A percentile compares a stretch with the other conserved stretches of the same genome.
These are phyloP conservation scores for Parascedosporium putredinis DNA, from an alignment of 2,329 filamentous ascomycete species.

Conservation along the genomic window DNA sequence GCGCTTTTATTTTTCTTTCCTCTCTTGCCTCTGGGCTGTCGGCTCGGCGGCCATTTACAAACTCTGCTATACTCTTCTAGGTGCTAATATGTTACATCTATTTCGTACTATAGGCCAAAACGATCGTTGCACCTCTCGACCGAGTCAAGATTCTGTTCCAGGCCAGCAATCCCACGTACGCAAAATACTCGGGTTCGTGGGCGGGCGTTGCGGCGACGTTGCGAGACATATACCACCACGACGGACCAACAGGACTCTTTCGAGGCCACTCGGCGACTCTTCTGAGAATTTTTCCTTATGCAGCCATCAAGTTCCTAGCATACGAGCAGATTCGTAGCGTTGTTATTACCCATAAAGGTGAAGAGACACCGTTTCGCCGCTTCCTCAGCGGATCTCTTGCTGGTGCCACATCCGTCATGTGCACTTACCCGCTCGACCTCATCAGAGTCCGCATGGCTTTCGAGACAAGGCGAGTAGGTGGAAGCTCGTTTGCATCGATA, in stretches of 20 bases:
- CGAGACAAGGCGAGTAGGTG: constrained; percentile 69
- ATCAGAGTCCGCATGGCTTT: constrained; percentile 88
- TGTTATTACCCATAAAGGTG: constrained; percentile 58
- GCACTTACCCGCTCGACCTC: constrained; percentile 91
- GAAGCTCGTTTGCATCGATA: constrained; percentile 63
- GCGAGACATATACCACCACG: constrained; percentile 66
- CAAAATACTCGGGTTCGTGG: constrained; percentile 87
- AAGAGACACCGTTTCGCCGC: constrained; percentile 73
- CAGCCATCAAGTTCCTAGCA: constrained; percentile 93
- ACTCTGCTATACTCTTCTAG: too few relatives aligned
- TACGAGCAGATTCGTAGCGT: constrained; percentile 88
- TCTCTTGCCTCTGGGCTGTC: not conserved
- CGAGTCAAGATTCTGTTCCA: constrained; percentile 99
- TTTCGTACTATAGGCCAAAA: constrained; percentile 62
- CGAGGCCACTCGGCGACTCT: constrained; percentile 91
- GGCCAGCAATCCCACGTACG: constrained; percentile 84
- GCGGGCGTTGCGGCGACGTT: constrained; percentile 73
- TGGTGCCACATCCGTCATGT: constrained; percentile 85
- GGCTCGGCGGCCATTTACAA: too few relatives aligned
- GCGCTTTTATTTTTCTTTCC: too few relatives aligned
- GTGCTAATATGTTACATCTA: constrained; percentile 12
- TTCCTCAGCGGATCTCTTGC: constrained; percentile 64
- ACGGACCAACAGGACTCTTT: constrained; percentile 70
- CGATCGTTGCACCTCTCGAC: constrained; percentile 87
- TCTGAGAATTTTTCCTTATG: constrained; percentile 91